Conservation (phyloP, 257 asterid species). For the Lycium barbarum region DNA sequence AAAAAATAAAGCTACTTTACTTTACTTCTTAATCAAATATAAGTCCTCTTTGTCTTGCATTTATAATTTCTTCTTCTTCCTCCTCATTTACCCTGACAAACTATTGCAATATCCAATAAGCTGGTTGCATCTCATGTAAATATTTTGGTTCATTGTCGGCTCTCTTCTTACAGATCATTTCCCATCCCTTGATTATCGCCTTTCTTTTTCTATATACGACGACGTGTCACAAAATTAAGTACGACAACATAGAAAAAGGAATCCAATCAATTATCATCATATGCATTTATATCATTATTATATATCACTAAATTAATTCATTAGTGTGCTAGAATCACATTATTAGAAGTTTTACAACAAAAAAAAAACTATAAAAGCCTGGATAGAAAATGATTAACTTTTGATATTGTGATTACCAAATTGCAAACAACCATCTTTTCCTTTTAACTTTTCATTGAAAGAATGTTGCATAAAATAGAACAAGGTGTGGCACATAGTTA, state of each 20-base stretch:
- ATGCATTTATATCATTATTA: background rate
- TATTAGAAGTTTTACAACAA: background rate
- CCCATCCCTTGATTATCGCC: too few relatives aligned
- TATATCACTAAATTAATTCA: background rate
- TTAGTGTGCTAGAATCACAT: background rate
- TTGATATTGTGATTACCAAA: background rate
- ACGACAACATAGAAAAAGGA: too few relatives aligned
- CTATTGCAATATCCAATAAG: background rate
- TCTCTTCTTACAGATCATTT: too few relatives aligned
- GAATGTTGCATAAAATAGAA: constrained; percentile 28
- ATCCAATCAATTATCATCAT: background rate
- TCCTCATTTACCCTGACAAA: background rate
- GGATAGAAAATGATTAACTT: constrained; percentile 14
- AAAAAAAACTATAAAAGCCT: background rate
- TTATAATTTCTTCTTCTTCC: background rate
- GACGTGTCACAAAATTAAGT: too few relatives aligned
- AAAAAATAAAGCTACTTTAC: background rate
- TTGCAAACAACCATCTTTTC: background rate
- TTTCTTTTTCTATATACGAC: too few relatives aligned
- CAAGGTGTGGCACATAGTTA: constrained; percentile 16
- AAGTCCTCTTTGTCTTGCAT: background rate
- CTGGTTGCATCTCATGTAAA: too few relatives aligned
- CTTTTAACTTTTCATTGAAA: constrained; percentile 14
- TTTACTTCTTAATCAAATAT: background rate
- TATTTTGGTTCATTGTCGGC: too few relatives aligned